Evolutionary conservation across 2,329 filamentous ascomycete genomes (phyloP), one percentile per base, ranked within the genome.

Genomic region (Uncinocarpus reesii): DNA sequence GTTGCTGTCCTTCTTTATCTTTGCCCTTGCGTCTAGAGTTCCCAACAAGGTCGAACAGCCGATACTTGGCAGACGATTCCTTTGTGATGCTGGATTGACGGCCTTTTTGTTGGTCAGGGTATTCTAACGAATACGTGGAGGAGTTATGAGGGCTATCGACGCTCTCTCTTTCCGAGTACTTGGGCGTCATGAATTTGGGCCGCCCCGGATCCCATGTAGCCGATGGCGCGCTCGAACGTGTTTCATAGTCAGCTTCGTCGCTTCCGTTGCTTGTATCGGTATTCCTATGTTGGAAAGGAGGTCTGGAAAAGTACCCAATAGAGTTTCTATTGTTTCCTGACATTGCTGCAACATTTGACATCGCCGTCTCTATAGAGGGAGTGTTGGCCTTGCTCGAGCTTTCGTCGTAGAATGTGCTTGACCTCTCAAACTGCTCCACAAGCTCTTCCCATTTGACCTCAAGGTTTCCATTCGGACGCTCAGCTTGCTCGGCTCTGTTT

Each of bases 371-470:
- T 6, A 60, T 49, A 16, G 61, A 60, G 4, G 66, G 66, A 1
- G 65, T 68, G 13, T 60, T 55, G 7, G 65, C 62, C 47, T 66
- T 67, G 47, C 62, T 65, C 6, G 62, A 59, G 42, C 52, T 60
- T 26, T 70, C 67, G 7, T 69, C 66, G 43, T 67, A 65, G 36
- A 69, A 67, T 7, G 65, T 70, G 24, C 60, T 60, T 15, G 60
- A 60, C 47, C 65, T 65, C 54, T 71, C 71, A 62, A 73, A 70
- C 20, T 71, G 69, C 41, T 70, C 68, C 11, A 73, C 67, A 26
- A 73, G 55, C 55, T 71, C 69, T 54, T 74, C 70, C 71, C 71
- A 74, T 50, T 72, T 71, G 44, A 68, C 57, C 52, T 72, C 69
- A 1, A 71, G 63, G 23, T 60, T 65, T 13, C 67, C 68, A 50